Evolutionary conservation across 306 rosid genomes (phyloP).

Genomic region (Gynostemma pentaphyllum): DNA sequence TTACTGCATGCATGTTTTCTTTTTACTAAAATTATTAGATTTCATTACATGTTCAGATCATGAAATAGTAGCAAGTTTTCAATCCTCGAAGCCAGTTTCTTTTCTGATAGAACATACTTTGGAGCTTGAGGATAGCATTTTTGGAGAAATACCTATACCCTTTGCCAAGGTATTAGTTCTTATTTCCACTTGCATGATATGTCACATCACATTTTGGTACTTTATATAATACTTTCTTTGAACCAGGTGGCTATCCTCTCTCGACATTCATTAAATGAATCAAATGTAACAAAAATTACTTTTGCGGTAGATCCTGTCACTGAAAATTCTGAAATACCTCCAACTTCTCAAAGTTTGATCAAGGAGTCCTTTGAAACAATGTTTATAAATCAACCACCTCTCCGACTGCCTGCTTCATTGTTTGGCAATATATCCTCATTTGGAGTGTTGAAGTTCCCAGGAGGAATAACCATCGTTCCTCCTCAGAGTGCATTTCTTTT

Average conservation of each 20-base stretch:
- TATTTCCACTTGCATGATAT: neutral
- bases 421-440: conserved; percentile 46
- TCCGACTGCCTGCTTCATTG: conserved; percentile 45
- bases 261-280: conserved; percentile 29
- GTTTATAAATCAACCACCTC: conserved; percentile 27
- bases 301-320: conserved; percentile 47
- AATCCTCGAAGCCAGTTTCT: conserved; percentile 36
- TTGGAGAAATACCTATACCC: conserved; percentile 41
- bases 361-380: conserved; percentile 31
- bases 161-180: conserved; percentile 37
- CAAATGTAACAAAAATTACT: conserved; percentile 49
- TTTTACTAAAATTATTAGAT: neutral
- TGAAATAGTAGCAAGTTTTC: conserved; percentile 66
- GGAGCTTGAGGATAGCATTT: conserved; percentile 53
- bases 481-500: conserved; percentile 60
- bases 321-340: conserved; percentile 32
- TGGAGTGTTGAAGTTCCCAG: conserved; percentile 74
- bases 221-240: conserved; percentile 1
- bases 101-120: conserved; percentile 41
- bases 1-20: neutral
- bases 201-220: conserved; percentile 8
- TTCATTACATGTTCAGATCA: conserved; percentile 38
- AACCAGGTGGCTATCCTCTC: conserved; percentile 54
- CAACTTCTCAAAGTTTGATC: conserved; percentile 45
- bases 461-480: conserved; percentile 72